Conservation (phyloP, 495 filamentous ascomycete species). For the Wilcoxina mikolae region DNA sequence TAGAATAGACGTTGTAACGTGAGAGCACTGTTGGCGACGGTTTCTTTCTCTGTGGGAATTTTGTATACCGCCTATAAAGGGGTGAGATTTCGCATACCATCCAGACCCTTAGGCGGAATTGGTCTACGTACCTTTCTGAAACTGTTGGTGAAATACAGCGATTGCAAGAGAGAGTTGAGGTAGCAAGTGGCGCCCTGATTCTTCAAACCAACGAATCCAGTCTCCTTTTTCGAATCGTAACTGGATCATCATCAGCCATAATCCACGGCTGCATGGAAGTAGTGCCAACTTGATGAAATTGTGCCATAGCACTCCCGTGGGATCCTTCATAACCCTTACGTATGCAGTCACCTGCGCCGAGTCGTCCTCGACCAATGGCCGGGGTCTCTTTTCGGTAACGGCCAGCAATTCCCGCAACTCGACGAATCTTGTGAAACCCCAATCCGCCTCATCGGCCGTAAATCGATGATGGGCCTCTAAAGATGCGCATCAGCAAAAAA, state of each 20-base stretch:
- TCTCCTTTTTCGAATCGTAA: slow-evolving; percentile 98
- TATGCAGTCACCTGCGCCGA: slow-evolving; percentile 80
- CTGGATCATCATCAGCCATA: slow-evolving; percentile 29
- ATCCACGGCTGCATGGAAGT: background rate
- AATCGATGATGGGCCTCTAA: slow-evolving; percentile 71
- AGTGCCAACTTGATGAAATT: slow-evolving; percentile 69
- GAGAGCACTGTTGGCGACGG: slow-evolving; percentile 75
- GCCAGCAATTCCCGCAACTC: slow-evolving; percentile 73
- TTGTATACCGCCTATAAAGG: slow-evolving; percentile 70
- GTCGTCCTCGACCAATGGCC: slow-evolving; percentile 79
- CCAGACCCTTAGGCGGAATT: background rate
- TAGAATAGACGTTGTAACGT: slow-evolving; percentile 90
- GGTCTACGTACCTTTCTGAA: slow-evolving; percentile 64
- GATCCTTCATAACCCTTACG: slow-evolving; percentile 85
- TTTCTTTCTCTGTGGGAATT: slow-evolving; percentile 81
- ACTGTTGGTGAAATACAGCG: slow-evolving; percentile 89
- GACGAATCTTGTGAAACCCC: slow-evolving; percentile 90
- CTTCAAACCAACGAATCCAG: slow-evolving; percentile 87
- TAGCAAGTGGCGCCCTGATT: slow-evolving; percentile 99
- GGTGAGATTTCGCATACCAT: slow-evolving; percentile 1
- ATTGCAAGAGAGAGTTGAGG: slow-evolving; percentile 91
- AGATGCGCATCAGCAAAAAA: slow-evolving; percentile 5
- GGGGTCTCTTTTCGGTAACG: slow-evolving; percentile 43
- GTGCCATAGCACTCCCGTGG: slow-evolving; percentile 98
- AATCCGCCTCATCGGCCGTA: slow-evolving; percentile 91